Base-by-base conservation (phyloP, 2,329 filamentous ascomycete species). In the Plenodomus tracheiphilus region DNA sequence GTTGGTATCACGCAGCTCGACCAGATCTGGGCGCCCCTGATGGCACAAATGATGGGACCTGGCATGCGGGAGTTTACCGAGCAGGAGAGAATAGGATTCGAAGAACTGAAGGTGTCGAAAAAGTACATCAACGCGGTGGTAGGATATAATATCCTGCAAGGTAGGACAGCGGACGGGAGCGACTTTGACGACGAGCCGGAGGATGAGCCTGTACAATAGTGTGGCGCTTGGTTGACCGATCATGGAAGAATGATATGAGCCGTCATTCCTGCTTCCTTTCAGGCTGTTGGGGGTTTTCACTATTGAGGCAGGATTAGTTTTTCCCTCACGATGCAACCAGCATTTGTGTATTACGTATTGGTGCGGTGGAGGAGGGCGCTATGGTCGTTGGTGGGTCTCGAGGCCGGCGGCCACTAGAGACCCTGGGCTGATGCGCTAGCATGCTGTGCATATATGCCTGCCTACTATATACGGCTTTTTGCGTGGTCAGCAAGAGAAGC, bases 1-100 rank as follows among this genome's bases (percentile, higher is more conserved):
- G 69, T 71, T 59, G 66, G 67, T 44, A 64, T 71, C 35, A 71
- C 69, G 18, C 63, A 64, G 51, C 60, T 71, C 38, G 67, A 71
- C 51, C 65, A 67, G 45, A 71, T 72, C 37, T 72, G 67, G 68
- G 61, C 57, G 44, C 66, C 68, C 37, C 41, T 66, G 37, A 65
- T 70, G 36, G 54, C 47, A 44, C 56, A 70, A 18, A 59, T 69
- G 56, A 70, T 71, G 67, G 58, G 51, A 28, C 50, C 63, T 9
- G 62, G 60, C 10, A 57, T 58, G 36, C 56, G 65, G 38, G 61
- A 63, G 15, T 70, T 67, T 45, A 68, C 64, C 9, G 57, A 66
- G 41, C 53, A 62, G 19, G 61, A 71, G 44, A 65, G 58, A 51
- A 45, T 49, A n/a, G 53, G 58, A 22, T 70, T 64, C 39, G 57